Evolutionary conservation across 352 stramenopile genomes (phyloP), one percentile per base, ranked within the genome.

Genomic region (Thalassiosira mediterranea): DNA sequence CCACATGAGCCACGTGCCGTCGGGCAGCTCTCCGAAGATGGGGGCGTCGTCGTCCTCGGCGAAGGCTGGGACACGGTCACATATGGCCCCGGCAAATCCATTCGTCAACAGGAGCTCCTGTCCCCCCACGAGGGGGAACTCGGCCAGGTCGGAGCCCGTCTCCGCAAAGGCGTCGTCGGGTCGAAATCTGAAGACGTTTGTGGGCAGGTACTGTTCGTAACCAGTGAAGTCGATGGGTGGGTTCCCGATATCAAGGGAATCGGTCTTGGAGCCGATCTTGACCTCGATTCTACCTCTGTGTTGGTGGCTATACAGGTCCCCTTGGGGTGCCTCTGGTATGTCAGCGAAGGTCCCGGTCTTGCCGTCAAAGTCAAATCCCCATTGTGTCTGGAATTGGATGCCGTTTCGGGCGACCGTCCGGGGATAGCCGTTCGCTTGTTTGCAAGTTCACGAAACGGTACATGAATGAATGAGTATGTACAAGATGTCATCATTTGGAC

Each of bases 1-100:
- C 75, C 74, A 86, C 21, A 69, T 28, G 10, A 86, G 57, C 57
- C 64, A 86, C 19, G 63, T 73, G 5, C 69, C 73, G 73, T 83
- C 78, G 15, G 52, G 57, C 0, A 86, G 40, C 44, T 69, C 62
- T 23, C 79, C 79, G 69, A 84, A 83, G 15, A 87, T 28, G 7
- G 80, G 71, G 19, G 66, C 7, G 61, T 80, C 76, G 26, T 76
- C 64, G 15, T 60, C 44, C 63, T 73, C 72, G 13, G 49, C 11
- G 60, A 44, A 44, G 10, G 37, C 37, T 15, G 37, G 37, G 37
- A 87, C 46, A 2, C 28, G 42, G 34, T 76, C 51, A 52, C 79
- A 87, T 26, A 79, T 21, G 1, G 64, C 60, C 3, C 72, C 67
- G 65, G 60, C 48, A 23, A 48, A 46, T 17, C 37, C 37, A 44